phyloP scores from a whole-genome alignment of 1,284 basidiomycete genomes.

The Sutorius eximius region DNA sequence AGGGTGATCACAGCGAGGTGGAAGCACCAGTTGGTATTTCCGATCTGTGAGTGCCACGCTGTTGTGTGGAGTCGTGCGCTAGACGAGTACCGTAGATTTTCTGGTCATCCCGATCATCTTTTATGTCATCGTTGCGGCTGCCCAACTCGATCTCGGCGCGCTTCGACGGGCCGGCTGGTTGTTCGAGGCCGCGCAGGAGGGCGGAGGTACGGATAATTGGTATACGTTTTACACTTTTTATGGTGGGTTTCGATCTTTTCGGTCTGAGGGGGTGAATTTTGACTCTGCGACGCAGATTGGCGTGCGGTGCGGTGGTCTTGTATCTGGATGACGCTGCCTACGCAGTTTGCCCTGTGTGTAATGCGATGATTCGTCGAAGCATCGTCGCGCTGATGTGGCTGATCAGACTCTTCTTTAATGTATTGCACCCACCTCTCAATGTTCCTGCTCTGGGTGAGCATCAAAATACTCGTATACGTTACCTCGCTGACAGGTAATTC shows the following conservation, averaged over 20 bases:
- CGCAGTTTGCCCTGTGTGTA: constrained; percentile 72
- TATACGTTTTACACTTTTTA: constrained; percentile 81
- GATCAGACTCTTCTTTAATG: constrained; percentile 81
- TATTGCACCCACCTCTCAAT: constrained; percentile 92
- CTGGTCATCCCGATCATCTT: constrained; percentile 82
- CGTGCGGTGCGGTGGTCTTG: constrained; percentile 54
- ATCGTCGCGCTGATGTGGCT: constrained; percentile 3
- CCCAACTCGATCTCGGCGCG: constrained; percentile 58
- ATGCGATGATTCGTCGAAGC: constrained; percentile 1
- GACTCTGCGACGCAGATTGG: constrained; percentile 15
- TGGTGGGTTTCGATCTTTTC: constrained; percentile 46
- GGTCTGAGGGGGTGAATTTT: too few relatives aligned
- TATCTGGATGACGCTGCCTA: constrained; percentile 78
- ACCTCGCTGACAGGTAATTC: not conserved
- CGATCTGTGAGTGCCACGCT: constrained; percentile 61
- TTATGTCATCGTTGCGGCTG: constrained; percentile 74
- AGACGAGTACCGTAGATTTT: constrained; percentile 60
- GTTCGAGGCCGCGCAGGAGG: constrained; percentile 65
- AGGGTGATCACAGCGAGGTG: constrained; percentile 80
- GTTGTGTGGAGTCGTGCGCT: not conserved
- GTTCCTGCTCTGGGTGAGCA: constrained; percentile 83
- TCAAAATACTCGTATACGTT: not conserved
- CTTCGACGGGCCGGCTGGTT: constrained; percentile 81
- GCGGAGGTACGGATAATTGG: constrained; percentile 65
- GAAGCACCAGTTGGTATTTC: constrained; percentile 91